A percentile compares a stretch with the other conserved stretches of the same genome.
Conservation (phyloP, 2,329 filamentous ascomycete genomes). For the Sarocladium strictum region DNA sequence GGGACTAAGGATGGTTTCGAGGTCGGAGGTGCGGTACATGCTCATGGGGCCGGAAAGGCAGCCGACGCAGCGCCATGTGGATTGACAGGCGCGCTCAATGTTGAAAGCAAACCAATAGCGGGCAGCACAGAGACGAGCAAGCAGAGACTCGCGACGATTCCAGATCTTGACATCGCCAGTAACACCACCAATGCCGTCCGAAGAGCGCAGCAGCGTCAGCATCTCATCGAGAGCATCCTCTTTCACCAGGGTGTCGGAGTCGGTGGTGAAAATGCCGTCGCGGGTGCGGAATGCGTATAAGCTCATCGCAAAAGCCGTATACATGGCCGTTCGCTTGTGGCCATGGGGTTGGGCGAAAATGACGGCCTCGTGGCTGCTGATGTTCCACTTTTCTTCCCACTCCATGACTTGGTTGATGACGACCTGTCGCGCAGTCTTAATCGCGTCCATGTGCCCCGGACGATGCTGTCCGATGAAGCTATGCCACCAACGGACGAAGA, state of each 20-base stretch:
- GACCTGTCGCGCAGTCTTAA: conserved; percentile 6
- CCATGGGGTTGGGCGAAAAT: conserved; percentile 10
- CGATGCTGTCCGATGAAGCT: conserved; percentile 11
- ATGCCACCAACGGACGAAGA: conserved; percentile 11
- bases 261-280: conserved; percentile 13
- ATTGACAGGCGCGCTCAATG: conserved; percentile 13
- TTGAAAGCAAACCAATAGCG: conserved; percentile 15
- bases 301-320: conserved; percentile 13
- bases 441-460: conserved; percentile 10
- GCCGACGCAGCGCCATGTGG: conserved; percentile 13
- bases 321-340: conserved; percentile 14
- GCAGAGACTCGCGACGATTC: conserved; percentile 13
- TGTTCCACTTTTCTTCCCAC: conserved; percentile 13
- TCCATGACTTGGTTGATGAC: conserved; percentile 11
- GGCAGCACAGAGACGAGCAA: conserved; percentile 12
- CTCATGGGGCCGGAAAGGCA: conserved; percentile 14
- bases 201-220: conserved; percentile 12
- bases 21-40: conserved; percentile 13
- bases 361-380: conserved; percentile 11
- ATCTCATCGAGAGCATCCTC: conserved; percentile 13
- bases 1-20: conserved; percentile 12
- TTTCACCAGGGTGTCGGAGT: conserved; percentile 12
- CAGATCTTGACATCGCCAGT: conserved; percentile 15
- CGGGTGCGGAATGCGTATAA: conserved; percentile 11
- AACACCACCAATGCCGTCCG: conserved; percentile 11